Base-by-base conservation (phyloP, 768 basidiomycete species). In the Suillus fuscotomentosus region DNA sequence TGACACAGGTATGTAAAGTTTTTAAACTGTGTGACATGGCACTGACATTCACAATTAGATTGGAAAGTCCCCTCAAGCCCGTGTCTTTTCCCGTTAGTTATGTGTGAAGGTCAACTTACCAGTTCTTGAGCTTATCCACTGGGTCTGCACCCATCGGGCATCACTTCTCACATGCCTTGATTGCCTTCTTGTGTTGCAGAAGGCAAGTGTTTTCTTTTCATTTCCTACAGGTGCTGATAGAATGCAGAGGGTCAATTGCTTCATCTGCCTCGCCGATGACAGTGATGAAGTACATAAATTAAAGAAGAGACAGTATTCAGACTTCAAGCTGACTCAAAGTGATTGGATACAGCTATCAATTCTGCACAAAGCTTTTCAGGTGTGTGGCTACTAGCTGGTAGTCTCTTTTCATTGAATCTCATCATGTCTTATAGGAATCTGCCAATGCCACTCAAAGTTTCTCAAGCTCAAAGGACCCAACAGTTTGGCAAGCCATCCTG, bases 271-370 rank as follows among this genome's bases (percentile, higher is more conserved):
- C 3, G 71, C 72, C 34, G 72, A 76, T 68, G 65, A 67, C 11
- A 66, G 66, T 17, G 53, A 50, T 3, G 60, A 73, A 36, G 61
- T 76, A 9, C 75, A 71, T 1, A 69, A 69, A 0, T 64, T 77
- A 20, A 38, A 14, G 43, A 70, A 70, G 14, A 73, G 72, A 65
- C 57, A 45, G 22, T 76, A 76, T 65, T 50, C 59, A 15, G 67
- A 74, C 55, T 75, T 69, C 48, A 62, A 62, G 39, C 63, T 76
- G 0, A 34, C 61, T 13, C 2, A 39, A 0, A 24, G 61, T 5
- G 73, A 77, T 45, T 77, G 76, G 73, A 60, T 64, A 15, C 63
- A 66, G 45, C 59, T 77, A 2, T 62, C 60, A 17, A 63, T 72
- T 11, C 70, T 76, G 9, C 64, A 69, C 8, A 6, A 70, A 74